Evolutionary conservation across 1,139 yeast species (phyloP), one percentile per base, ranked within the genome.

Genomic region (Scheffersomyces segobiensis): DNA sequence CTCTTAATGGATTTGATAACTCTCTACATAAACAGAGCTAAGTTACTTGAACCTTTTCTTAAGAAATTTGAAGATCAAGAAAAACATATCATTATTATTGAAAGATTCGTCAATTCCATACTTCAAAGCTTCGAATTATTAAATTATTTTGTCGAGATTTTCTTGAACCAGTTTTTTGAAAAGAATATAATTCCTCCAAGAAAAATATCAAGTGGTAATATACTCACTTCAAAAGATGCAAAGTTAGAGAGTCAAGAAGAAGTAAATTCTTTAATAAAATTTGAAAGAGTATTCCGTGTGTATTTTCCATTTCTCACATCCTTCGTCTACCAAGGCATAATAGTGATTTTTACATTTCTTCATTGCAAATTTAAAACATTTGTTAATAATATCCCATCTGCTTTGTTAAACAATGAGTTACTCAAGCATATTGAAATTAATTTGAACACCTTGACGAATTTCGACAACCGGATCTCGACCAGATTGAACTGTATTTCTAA

Each of bases 21-120:
- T 19, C 69, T 83, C 24, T 77, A 82, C 63, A 79, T 83, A 57
- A 83, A 82, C 62, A 71, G 83, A 56, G 84, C 86, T 42, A 84
- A 83, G 61, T 71, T 83, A 55, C 80, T 81, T 61, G 86, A 83
- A 63, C 86, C 85, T 22, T 83, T 83, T 62, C 73, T 83, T 65
- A 71, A 75, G 46, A 75, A 75, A 58, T 78, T 80, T 63, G 73
- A 74, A 26, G 69, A 69, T 39, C 71, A 75, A 5, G 69, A 72
- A 3, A 76, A 72, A 7, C 65, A 70, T 48, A 63, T 64, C 14
- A 59, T 65, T 21, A 71, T 79, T 17, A 63, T 76, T 24, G 73
- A 74, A 54, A 70, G 71, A 50, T 72, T 80, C 56, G 63, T 76
- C 2, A 71, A 71, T 56, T 80, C 85, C 5, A 71, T 82, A 3